Evolutionary conservation across 371 early-diverging fungal species (phyloP), one percentile per base, ranked within the genome.

Genomic region (Sporodiniella umbellata): DNA sequence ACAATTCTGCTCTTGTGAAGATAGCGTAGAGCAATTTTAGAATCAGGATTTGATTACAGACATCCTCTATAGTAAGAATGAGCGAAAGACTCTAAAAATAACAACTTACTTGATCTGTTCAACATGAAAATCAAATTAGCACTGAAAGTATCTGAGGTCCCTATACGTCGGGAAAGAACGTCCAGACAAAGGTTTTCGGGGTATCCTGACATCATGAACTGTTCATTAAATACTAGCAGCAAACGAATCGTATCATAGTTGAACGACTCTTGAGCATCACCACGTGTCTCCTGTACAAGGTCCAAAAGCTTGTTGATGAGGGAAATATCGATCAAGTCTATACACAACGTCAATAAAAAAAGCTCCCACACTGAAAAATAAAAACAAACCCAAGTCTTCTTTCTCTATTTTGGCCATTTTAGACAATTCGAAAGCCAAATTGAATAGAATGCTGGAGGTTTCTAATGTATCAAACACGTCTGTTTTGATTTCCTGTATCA

Each of bases 81-180:
- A 18, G 42, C 14, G 35, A n/a, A 22, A 10, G 33, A n/a, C 23
- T 18, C 2, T 38, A 15, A 8, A 44, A 45, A 37, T 28, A 5
- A 1, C 12, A 18, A 38, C 61, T 58, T 78, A 88, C 88, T 84
- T 42, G 88, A 88, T 25, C 94, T 84, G 61, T 92, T 92, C 53
- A 92, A 70, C 75, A 92, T 85, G 56, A 92, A 90, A 33, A 94
- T 84, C 18, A 94, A 62, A 60, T 88, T 94, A 26, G 87, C 90
- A 15, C 89, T 79, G 48, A 94, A 84, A 7, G 88, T 88, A 43
- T 84, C 86, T 63, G 87, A 81, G n/a, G 68, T 71, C 11, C 84
- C 78, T 12, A 83, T 71, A 11, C 91, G 75, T 24, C 70, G 57
- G 2, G 69, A 52, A 8, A 93, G 65, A 7, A 80, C 76, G 24